Base-by-base conservation (phyloP, 192 early-diverging fungal genomes). In the Backusella westeae region DNA sequence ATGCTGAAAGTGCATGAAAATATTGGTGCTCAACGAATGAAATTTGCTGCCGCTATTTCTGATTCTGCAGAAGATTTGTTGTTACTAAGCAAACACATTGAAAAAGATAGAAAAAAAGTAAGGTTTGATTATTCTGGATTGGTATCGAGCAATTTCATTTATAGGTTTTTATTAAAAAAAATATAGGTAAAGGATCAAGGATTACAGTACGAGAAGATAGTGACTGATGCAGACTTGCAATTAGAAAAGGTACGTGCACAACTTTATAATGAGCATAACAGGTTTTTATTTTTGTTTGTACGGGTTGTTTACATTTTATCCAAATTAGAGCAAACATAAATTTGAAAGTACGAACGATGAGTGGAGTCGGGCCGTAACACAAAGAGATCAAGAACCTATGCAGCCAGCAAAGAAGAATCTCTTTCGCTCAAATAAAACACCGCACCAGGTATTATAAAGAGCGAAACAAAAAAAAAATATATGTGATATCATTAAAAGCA, bases 1-100 rank as follows among this genome's bases (percentile, higher is more conserved):
- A 90, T 97, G 46, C 80, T 92, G 36, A 90, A 92, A 67, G 86
- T 97, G 42, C 96, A 99, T 83, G 95, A 95, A 76, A 87, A 89
- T 8, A 80, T 96, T 56, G 97, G 93, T 4, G 88, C 93, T 71
- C 92, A 93, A 72, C 85, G 93, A 9, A 80, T 96, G 70, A 91
- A 94, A 77, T 93, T 96, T 76, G 85, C 95, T 5, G 79, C 83
- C 14, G 83, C 86, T 14, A 85, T 96, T 39, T 75, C 84, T 6
- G 93, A 95, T 46, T 85, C 96, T 71, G 90, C 94, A 29, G 97
- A 99, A 17, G 94, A 96, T 56, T 77, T 97, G 67, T 84, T 86
- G 72, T 78, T 87, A 0, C 82, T 94, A 6, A 84, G 86, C 72
- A 96, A 93, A 85, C 91, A 95, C 42, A 94, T 91, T 2, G 94